Conservation (phyloP, 805 yeast genomes). For the Yamadazyma sp. region DNA sequence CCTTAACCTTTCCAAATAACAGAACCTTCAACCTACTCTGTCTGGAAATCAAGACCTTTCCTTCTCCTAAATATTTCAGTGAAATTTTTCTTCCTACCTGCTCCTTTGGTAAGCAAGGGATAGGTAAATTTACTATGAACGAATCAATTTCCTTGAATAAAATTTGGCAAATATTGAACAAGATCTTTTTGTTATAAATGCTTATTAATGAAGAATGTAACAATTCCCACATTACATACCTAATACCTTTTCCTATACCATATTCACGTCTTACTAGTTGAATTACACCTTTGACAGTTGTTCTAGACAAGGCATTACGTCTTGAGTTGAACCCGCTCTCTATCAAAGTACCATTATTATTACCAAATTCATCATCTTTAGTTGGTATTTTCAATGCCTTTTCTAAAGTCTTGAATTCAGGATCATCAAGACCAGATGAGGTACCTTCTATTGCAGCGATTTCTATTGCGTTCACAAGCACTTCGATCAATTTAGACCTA, state of each 20-base stretch:
- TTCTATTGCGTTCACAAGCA: constrained; percentile 54
- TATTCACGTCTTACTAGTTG: constrained; percentile 61
- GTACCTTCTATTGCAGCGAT: constrained; percentile 64
- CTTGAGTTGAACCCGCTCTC: constrained; percentile 44
- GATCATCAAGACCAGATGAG: constrained; percentile 58
- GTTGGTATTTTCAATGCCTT: constrained; percentile 17
- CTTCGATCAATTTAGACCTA: constrained; percentile 45
- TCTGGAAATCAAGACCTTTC: constrained; percentile 56
- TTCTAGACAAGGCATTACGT: constrained; percentile 64
- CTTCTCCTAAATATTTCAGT: constrained; percentile 52
- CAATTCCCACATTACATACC: constrained; percentile 62
- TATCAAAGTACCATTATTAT: constrained; percentile 51
- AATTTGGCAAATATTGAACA: constrained; percentile 65
- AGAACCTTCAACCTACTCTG: constrained; percentile 58
- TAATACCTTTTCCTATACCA: constrained; percentile 55
- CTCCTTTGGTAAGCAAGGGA: constrained; percentile 55
- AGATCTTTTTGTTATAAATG: constrained; percentile 54
- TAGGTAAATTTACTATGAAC: constrained; percentile 56
- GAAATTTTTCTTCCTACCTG: constrained; percentile 54
- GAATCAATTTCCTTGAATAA: constrained; percentile 61
- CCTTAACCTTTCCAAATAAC: constrained; percentile 26
- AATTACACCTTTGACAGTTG: constrained; percentile 61
- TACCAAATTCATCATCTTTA: constrained; percentile 15
- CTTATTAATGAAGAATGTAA: constrained; percentile 61
- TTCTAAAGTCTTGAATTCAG: constrained; percentile 49